A percentile compares a stretch with the other conserved stretches of the same genome.
These are phyloP conservation scores for Boletus rex-veris DNA, from an alignment of 768 basidiomycete genomes.

Conservation along the genomic window DNA sequence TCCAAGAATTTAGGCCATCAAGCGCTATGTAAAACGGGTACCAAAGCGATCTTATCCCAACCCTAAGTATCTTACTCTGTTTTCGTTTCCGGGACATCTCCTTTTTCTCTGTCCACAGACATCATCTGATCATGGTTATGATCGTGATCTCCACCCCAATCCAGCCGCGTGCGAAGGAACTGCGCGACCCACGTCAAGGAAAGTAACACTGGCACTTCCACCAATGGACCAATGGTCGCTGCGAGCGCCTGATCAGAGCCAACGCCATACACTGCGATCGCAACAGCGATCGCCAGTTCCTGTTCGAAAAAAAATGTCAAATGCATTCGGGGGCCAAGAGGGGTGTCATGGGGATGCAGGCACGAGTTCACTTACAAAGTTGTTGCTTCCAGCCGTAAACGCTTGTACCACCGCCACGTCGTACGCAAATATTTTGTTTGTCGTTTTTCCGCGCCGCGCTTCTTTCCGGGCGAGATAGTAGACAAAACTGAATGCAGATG, in stretches of 20 bases:
- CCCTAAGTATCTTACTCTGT: background rate
- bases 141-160: slow-evolving; percentile 31
- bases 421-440: slow-evolving; percentile 42
- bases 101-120: background rate
- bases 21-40: too few relatives aligned
- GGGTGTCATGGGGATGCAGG: background rate
- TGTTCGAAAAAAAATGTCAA: slow-evolving; percentile 20
- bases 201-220: slow-evolving; percentile 77
- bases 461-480: slow-evolving; percentile 44
- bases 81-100: background rate
- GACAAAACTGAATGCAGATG: slow-evolving; percentile 53
- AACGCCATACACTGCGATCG: slow-evolving; percentile 74
- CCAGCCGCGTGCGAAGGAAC: slow-evolving; percentile 38
- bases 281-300: slow-evolving; percentile 82
- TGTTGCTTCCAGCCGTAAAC: slow-evolving; percentile 79
- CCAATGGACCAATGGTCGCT: slow-evolving; percentile 74
- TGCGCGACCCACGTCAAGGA: slow-evolving; percentile 64
- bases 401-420: slow-evolving; percentile 73
- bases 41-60: too few relatives aligned
- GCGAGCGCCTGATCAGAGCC: slow-evolving; percentile 77
- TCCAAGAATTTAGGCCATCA: too few relatives aligned
- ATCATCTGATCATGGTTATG: background rate
- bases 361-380: slow-evolving; percentile 49
- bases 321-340: background rate
- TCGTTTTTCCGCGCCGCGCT: slow-evolving; percentile 4